Evolutionary conservation across 371 early-diverging fungal genomes (phyloP), one percentile per base, ranked within the genome.

Genomic region (Syncephalastrum contaminatum): DNA sequence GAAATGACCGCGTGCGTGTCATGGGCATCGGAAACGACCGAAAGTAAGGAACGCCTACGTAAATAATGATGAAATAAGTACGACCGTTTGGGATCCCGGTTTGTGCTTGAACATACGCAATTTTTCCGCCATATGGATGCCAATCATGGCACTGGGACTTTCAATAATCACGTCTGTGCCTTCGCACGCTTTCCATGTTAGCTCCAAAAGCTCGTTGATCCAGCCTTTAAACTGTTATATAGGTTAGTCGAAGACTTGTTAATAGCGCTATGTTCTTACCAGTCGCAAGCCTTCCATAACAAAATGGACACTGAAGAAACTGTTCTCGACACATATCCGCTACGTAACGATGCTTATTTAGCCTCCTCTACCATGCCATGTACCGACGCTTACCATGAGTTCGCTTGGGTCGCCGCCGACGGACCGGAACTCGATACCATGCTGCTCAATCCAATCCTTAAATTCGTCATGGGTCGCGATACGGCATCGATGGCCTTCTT

Each of bases 381-480:
- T 8, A 8, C 1, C 14, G 24, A 14, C 12, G 18, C 49, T 48
- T 67, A 73, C 79, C 83, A 89, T 88, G 4, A 90, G 51, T 43
- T 84, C 84, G 1, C 81, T 80, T 8, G 88, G 87, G 63, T 90
- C 83, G 18, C 90, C 92, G 15, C 84, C 87, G 13, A 92, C 77
- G 24, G 74, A 73, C 24, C 84, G 68, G 58, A 89, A 92, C 66
- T 89, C 90, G 45, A 92, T 89, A 8, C 80, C 84, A 53, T 90
- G 88, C 3, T 80, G 73, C 59, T 88, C 88, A 25, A 92, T 80
- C 91, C 91, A 92, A 1, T 70, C 77, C 58, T 82, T 71, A 57
- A 86, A 92, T 54, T 92, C 92, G 24, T 69, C 77, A 57, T 90
- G 91, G 0, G 92, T 88, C 1, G 89, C 88, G 42, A 92, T 91